Evolutionary conservation across 306 rosid species (phyloP), one percentile per base, ranked within the genome.

Genomic region (Bauhinia variegata): DNA sequence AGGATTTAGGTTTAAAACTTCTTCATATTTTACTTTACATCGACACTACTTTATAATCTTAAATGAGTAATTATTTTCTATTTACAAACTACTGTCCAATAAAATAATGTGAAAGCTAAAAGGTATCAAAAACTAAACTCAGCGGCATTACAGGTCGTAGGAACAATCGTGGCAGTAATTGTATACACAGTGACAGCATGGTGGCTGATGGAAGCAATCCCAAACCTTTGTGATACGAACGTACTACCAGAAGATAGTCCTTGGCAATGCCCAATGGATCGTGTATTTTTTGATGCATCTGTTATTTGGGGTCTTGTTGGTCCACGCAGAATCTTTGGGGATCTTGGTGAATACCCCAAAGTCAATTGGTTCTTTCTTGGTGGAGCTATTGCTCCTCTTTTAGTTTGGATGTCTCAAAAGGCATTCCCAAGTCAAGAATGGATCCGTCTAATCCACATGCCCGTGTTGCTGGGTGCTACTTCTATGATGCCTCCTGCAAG

Each of bases 271-370:
- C 88, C 91, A 4, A 78, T 78, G 83, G 91, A 86, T 48, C 74
- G 67, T 0, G 88, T 86, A 42, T 86, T 86, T 76, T 86, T 42
- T 3, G 88, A 83, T 10, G 88, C 91, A 1, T 86, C 88, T 0
- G 91, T 86, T 38, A 86, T 86, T 18, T 86, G 91, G 91, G 91
- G 91, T 11, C 86, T 83, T 1, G 84, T 86, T 6, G 88, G 91
- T 0, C 91, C 88, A 0, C 91, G 88, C 10, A 78, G 88, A 70
- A 80, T 86, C 65, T 83, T 86, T 4, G 88, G 91, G 14, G 44
- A 86, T 77, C 88, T 86, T 0, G 91, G 91, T 5, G 81, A 83
- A 70, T 86, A 86, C 17, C 79, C 70, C 17, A 53, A 43, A 9
- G 57, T 86, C 48, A 86, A 80, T 60, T 86, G 86, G 86, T 86